Conservation (phyloP, 768 basidiomycete species). For the Termitomyces sp. region DNA sequence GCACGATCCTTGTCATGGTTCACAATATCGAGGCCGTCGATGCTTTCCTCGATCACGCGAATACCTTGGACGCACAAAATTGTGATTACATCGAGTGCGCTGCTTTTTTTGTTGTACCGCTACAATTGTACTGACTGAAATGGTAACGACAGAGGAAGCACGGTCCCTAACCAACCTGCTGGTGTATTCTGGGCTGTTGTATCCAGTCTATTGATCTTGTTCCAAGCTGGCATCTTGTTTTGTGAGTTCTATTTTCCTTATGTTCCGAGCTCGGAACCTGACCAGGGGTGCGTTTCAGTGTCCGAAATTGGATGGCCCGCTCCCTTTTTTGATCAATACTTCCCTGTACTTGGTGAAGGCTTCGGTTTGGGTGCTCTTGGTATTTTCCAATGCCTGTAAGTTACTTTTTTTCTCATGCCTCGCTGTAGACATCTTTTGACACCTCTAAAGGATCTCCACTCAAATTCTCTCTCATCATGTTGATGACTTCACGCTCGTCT, state of each 20-base stretch:
- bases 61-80: conserved; percentile 35
- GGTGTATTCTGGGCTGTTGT: conserved; percentile 91
- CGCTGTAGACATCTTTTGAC: not conserved
- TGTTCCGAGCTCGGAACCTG: not conserved
- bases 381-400: conserved; percentile 79
- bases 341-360: conserved; percentile 82
- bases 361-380: conserved; percentile 89
- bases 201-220: conserved; percentile 78
- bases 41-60: conserved; percentile 41
- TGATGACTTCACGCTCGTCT: conserved; percentile 78
- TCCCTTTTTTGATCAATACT: conserved; percentile 77
- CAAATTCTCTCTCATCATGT: conserved; percentile 74
- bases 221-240: conserved; percentile 72
- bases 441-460: conserved; percentile 47
- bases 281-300: conserved; percentile 25
- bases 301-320: conserved; percentile 79
- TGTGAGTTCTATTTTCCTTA: conserved; percentile 28
- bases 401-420: conserved; percentile 5
- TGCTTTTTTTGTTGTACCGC: not conserved
- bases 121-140: not conserved
- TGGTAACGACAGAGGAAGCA: conserved; percentile 46
- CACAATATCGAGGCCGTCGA: conserved; percentile 76
- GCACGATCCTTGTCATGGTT: conserved; percentile 67
- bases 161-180: conserved; percentile 90
- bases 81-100: conserved; percentile 80